Conservation (phyloP, 805 yeast genomes). For the Starmerella khaoyaiensis region DNA sequence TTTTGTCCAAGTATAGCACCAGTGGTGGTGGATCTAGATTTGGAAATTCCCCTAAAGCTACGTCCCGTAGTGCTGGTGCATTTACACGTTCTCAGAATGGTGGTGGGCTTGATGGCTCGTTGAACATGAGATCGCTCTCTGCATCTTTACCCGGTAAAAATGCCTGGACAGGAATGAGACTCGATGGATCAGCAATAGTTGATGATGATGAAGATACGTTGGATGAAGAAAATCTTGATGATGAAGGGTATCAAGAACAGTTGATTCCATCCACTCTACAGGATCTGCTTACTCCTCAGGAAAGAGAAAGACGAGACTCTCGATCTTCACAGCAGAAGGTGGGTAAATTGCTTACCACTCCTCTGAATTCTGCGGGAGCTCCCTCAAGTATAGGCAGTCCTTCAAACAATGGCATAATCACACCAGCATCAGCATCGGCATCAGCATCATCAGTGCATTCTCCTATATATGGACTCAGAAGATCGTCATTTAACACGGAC, state of each 20-base stretch:
- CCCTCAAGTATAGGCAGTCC: no score
- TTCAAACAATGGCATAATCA: constrained; percentile 14
- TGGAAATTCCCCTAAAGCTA: no score
- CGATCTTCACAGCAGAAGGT: constrained; percentile 26
- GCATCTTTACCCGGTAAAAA: not conserved
- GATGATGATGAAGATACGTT: constrained; percentile 28
- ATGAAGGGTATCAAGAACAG: constrained; percentile 49
- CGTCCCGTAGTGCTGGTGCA: no score
- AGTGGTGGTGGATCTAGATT: no score
- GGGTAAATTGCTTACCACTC: no score
- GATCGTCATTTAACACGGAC: constrained; percentile 4
- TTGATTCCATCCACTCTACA: constrained; percentile 68
- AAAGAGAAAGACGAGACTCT: constrained; percentile 55
- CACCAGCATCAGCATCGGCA: not conserved
- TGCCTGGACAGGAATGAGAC: not conserved
- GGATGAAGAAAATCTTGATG: constrained; percentile 25
- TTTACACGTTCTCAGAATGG: no score
- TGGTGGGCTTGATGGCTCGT: no score
- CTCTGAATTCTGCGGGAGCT: no score
- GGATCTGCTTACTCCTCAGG: constrained; percentile 75
- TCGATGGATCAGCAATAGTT: constrained; percentile 29
- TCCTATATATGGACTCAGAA: constrained; percentile 1
- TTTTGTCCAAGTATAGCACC: constrained; percentile 12
- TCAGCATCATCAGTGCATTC: constrained; percentile 3
- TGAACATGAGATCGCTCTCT: not conserved